phyloP scores from a whole-genome alignment of 306 rosid genomes.

The Cotoneaster glaucophyllus region DNA sequence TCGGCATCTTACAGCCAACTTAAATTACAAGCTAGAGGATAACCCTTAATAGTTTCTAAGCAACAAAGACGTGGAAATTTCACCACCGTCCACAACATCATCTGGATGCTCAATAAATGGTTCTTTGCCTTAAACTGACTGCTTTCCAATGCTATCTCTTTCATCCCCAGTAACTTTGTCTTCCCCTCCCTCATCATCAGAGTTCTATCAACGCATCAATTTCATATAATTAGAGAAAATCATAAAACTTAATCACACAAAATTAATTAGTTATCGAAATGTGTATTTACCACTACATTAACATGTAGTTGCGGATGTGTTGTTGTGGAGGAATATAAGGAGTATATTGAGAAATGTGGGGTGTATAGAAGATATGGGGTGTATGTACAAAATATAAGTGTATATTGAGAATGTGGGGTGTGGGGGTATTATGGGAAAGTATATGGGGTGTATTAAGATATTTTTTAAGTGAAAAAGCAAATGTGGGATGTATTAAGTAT shows the following conservation, averaged over 20 bases:
- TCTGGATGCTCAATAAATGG: slow-evolving; percentile 81
- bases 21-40: background rate
- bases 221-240: background rate
- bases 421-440: too few species aligned
- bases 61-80: background rate
- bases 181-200: slow-evolving; percentile 51
- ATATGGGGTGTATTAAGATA: too few species aligned
- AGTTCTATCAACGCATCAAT: background rate
- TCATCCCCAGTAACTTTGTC: slow-evolving; percentile 16
- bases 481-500: too few species aligned
- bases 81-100: slow-evolving; percentile 49
- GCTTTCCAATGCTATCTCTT: slow-evolving; percentile 12
- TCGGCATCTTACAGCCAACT: background rate
- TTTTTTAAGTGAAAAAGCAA: too few species aligned
- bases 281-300: background rate
- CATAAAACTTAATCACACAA: background rate
- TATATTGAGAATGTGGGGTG: too few species aligned
- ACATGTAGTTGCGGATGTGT: too few species aligned
- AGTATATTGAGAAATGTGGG: too few species aligned
- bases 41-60: background rate
- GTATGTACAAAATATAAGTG: too few species aligned
- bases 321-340: too few species aligned
- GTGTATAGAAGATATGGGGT: too few species aligned
- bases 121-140: slow-evolving; percentile 34
- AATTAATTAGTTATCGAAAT: background rate